phyloP scores from a whole-genome alignment of 78 protist species.

The Salpingoeca rosetta region DNA sequence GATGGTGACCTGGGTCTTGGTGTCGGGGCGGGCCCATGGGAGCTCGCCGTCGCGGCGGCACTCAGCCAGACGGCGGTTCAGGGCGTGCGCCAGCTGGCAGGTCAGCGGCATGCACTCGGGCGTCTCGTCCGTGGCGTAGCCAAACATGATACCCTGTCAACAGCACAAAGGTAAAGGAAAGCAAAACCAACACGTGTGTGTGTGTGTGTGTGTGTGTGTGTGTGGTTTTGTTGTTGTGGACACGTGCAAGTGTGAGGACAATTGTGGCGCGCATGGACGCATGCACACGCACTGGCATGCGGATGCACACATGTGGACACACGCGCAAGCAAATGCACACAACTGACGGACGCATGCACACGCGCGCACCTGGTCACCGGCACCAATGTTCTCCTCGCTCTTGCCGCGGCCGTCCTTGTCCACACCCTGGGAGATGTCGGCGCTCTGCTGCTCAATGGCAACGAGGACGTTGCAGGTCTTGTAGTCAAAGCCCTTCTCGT shows the following conservation, averaged over 20 bases:
- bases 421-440: slow-evolving; percentile 97
- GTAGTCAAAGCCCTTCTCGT: slow-evolving; percentile 86
- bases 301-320: too few relatives aligned
- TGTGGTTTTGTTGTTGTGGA: too few relatives aligned
- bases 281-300: neutral
- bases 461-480: slow-evolving; percentile 92
- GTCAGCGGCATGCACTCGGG: slow-evolving; percentile 91
- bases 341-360: too few relatives aligned
- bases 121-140: slow-evolving; percentile 99
- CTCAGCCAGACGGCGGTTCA: slow-evolving; percentile 79
- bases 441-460: slow-evolving; percentile 96
- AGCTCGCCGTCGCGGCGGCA: slow-evolving; percentile 80
- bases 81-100: slow-evolving; percentile 77
- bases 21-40: slow-evolving; percentile 96
- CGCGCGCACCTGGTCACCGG: slow-evolving; percentile 99
- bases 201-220: too few relatives aligned
- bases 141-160: slow-evolving; percentile 99
- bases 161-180: too few relatives aligned
- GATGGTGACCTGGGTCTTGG: slow-evolving; percentile 98
- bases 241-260: too few relatives aligned
- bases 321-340: neutral
- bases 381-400: slow-evolving; percentile 86
- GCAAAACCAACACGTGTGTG: too few relatives aligned
- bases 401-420: slow-evolving; percentile 78
- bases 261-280: neutral